Conservation (phyloP, 768 basidiomycete species). For the Macrocybe gigantea region DNA sequence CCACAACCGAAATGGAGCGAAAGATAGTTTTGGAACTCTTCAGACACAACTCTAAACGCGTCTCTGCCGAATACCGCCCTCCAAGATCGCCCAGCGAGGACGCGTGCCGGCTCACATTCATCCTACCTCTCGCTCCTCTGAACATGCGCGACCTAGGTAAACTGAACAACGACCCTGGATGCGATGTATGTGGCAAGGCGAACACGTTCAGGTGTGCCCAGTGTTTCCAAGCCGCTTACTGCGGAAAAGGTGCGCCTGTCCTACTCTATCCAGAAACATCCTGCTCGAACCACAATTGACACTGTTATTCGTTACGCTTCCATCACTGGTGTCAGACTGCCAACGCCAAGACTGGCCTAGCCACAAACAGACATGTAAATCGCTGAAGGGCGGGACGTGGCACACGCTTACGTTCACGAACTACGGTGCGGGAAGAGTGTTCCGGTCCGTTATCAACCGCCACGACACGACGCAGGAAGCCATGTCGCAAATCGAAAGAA, state of each 20-base stretch:
- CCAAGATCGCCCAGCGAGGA: slow-evolving; percentile 14
- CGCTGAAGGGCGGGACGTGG: slow-evolving; percentile 35
- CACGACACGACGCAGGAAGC: slow-evolving; percentile 14
- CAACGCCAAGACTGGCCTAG: slow-evolving; percentile 33
- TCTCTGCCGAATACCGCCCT: slow-evolving; percentile 19
- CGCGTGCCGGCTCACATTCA: slow-evolving; percentile 21
- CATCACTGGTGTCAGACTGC: slow-evolving; percentile 22
- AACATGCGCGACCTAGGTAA: slow-evolving; percentile 29
- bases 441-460: slow-evolving; percentile 13
- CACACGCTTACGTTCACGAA: slow-evolving; percentile 16
- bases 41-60: slow-evolving; percentile 21
- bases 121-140: slow-evolving; percentile 31
- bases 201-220: slow-evolving; percentile 25
- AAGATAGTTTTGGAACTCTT: slow-evolving; percentile 25
- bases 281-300: not conserved
- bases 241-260: slow-evolving; percentile 23
- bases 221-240: slow-evolving; percentile 30
- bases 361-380: slow-evolving; percentile 29
- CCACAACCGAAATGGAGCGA: slow-evolving; percentile 23
- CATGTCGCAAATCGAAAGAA: not conserved
- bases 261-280: too few relatives aligned
- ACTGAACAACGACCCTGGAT: slow-evolving; percentile 26
- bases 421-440: not conserved
- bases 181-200: slow-evolving; percentile 32
- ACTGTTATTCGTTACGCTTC: not conserved